phyloP scores from a whole-genome alignment of 805 yeast genomes.

The Kockiozyma suomiensis region DNA sequence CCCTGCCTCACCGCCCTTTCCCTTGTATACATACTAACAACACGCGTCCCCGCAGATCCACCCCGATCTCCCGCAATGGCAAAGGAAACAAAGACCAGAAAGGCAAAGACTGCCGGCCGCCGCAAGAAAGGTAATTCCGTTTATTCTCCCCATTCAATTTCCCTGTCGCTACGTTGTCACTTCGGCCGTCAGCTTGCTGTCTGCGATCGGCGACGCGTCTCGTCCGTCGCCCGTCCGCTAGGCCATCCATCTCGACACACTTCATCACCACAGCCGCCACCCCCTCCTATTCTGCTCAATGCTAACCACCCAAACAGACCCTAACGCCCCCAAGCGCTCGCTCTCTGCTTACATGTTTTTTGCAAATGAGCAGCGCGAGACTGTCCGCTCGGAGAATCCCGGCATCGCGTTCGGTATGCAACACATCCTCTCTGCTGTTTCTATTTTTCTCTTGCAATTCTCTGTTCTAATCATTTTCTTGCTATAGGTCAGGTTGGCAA shows the following conservation, averaged over 20 bases:
- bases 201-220: conserved; percentile 4
- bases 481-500: conserved; percentile 76
- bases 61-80: conserved; percentile 25
- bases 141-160: not conserved
- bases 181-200: not conserved
- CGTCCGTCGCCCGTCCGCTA: not conserved
- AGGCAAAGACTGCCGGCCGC: conserved; percentile 34
- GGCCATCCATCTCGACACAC: not conserved
- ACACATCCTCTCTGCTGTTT: not conserved
- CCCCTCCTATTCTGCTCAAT: not conserved
- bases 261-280: not conserved
- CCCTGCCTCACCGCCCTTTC: not conserved
- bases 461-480: not conserved
- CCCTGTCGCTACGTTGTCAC: not conserved
- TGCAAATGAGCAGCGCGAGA: conserved; percentile 96
- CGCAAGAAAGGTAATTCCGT: conserved; percentile 34
- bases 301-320: conserved; percentile 51
- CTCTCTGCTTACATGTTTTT: conserved; percentile 98
- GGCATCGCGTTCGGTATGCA: conserved; percentile 80
- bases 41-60: conserved; percentile 14
- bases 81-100: conserved; percentile 33
- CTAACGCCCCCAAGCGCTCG: conserved; percentile 99
- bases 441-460: not conserved
- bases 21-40: not conserved
- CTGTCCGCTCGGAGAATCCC: conserved; percentile 93